These are phyloP conservation scores for Hortaea sp. DNA, from an alignment of 2,329 filamentous ascomycete species.

Conservation along the genomic window DNA sequence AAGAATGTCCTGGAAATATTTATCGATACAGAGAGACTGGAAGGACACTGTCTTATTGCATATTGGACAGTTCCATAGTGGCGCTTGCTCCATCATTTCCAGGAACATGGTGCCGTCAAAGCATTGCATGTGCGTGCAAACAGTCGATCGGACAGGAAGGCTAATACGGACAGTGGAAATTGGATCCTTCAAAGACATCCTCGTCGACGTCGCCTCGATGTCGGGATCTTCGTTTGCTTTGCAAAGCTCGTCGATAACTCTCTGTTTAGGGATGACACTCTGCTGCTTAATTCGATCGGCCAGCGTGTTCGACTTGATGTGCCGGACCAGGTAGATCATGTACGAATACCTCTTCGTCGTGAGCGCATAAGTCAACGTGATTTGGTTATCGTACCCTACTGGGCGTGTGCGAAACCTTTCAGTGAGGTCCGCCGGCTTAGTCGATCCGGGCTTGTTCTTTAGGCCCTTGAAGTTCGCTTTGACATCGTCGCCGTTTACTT, in stretches of 20 bases:
- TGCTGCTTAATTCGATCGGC: slow-evolving; percentile 55
- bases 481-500: slow-evolving; percentile 77
- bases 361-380: slow-evolving; percentile 85
- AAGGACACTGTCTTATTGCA: slow-evolving; percentile 78
- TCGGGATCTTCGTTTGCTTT: slow-evolving; percentile 72
- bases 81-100: slow-evolving; percentile 88
- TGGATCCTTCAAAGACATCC: slow-evolving; percentile 87
- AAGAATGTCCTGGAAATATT: slow-evolving; percentile 84
- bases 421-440: slow-evolving; percentile 86
- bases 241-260: slow-evolving; percentile 69
- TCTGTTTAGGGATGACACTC: slow-evolving; percentile 66
- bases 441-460: slow-evolving; percentile 94
- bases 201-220: slow-evolving; percentile 76
- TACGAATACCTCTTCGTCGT: slow-evolving; percentile 62
- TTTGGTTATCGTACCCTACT: slow-evolving; percentile 57
- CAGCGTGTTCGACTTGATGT: slow-evolving; percentile 60
- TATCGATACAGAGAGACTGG: slow-evolving; percentile 74
- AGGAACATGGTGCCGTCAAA: slow-evolving; percentile 91
- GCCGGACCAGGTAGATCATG: slow-evolving; percentile 64
- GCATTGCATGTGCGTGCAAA: slow-evolving; percentile 85
- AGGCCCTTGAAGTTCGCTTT: slow-evolving; percentile 89
- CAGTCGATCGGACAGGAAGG: slow-evolving; percentile 65
- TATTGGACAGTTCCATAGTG: slow-evolving; percentile 92
- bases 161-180: slow-evolving; percentile 75
- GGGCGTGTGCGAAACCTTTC: slow-evolving; percentile 59